Conservation (phyloP, 2,329 filamentous ascomycete genomes). For the Diaporthe amygdali region DNA sequence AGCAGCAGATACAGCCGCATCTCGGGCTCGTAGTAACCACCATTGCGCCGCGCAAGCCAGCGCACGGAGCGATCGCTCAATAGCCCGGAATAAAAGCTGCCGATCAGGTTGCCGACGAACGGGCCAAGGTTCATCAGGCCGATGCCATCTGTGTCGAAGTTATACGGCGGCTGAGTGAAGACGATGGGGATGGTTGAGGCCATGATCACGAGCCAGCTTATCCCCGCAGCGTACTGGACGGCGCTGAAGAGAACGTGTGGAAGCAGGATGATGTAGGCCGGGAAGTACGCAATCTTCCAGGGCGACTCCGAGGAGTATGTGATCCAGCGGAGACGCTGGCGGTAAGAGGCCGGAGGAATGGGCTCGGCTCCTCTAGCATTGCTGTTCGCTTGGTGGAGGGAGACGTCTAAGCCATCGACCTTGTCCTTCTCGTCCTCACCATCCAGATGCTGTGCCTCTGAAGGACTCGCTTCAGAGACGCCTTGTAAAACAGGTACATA, state of each 20-base stretch:
- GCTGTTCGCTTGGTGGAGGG: neutral
- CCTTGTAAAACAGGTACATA: neutral
- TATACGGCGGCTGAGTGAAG: constrained; percentile 47
- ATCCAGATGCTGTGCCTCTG: neutral
- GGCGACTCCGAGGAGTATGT: neutral
- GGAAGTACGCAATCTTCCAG: constrained; percentile 3
- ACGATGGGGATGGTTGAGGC: constrained; percentile 25
- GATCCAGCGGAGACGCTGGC: neutral
- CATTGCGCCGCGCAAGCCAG: constrained; percentile 42
- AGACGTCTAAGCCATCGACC: neutral
- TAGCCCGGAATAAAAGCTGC: constrained; percentile 37
- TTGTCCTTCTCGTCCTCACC: neutral
- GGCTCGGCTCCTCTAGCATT: neutral
- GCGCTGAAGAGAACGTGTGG: neutral
- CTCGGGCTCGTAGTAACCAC: constrained; percentile 48
- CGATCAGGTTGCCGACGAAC: constrained; percentile 44
- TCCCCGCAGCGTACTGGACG: neutral
- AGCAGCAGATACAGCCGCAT: constrained; percentile 43
- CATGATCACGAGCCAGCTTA: neutral
- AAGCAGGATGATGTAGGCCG: neutral
- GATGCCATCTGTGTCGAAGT: constrained; percentile 40
- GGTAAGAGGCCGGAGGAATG: neutral
- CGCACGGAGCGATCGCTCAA: constrained; percentile 42
- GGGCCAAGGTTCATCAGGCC: constrained; percentile 44
- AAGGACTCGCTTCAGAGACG: neutral